Percentiles rank a stretch among this genome's conserved stretches.
These are phyloP conservation scores for Ensete glaucum DNA, from an alignment of 176 grass and related monocot species.

Conservation along the genomic window DNA sequence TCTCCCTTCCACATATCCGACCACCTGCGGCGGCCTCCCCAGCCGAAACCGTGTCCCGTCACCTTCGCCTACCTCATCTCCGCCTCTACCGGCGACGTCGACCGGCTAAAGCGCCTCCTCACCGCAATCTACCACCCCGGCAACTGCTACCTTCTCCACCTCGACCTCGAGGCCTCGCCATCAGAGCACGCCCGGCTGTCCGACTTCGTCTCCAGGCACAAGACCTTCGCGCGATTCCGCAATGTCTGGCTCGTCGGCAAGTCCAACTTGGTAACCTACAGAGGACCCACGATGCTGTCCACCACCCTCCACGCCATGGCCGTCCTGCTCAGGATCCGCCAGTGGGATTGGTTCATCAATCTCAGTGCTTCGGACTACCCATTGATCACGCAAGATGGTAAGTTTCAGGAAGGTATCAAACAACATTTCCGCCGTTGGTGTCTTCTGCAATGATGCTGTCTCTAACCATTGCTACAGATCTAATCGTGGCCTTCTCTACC, in stretches of 20 bases:
- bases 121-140: conserved; percentile 86
- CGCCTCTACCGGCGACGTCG: conserved; percentile 57
- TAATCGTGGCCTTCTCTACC: conserved; percentile 70
- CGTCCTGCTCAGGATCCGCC: conserved; percentile 52
- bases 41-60: conserved; percentile 39
- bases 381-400: conserved; percentile 86
- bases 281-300: conserved; percentile 89
- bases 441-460: neutral
- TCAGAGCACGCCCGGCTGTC: conserved; percentile 53
- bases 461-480: conserved; percentile 39
- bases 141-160: conserved; percentile 84
- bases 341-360: conserved; percentile 98
- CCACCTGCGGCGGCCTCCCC: neutral
- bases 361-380: conserved; percentile 97
- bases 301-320: conserved; percentile 90
- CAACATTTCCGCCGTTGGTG: neutral
- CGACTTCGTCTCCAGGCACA: conserved; percentile 39
- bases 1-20: conserved; percentile 8
- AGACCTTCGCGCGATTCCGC: conserved; percentile 38
- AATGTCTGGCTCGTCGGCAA: conserved; percentile 80
- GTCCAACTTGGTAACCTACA: conserved; percentile 84
- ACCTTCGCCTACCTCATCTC: conserved; percentile 93
- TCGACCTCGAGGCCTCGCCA: conserved; percentile 59
- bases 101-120: conserved; percentile 43
- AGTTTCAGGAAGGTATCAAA: neutral